Evolutionary conservation across 768 basidiomycete genomes (phyloP).

Genomic region (Rhizopogon vulgaris): DNA sequence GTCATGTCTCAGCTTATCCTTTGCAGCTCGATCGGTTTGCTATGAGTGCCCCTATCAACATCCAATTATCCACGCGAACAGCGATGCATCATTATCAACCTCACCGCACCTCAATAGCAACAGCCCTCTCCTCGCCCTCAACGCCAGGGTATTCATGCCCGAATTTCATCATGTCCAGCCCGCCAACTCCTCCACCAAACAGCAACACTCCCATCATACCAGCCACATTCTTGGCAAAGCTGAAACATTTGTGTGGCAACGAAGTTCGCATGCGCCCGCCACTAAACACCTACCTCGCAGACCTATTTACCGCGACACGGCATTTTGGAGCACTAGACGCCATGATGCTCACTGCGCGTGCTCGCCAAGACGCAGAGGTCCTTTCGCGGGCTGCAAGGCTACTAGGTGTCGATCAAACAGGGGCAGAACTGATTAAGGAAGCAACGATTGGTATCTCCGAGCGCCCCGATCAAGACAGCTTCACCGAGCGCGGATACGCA

Average conservation of each 20-base stretch:
- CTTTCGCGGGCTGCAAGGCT: slow-evolving; percentile 64
- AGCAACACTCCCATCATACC: slow-evolving; percentile 24
- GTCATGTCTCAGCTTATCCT: slow-evolving; percentile 6
- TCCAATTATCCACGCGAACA: slow-evolving; percentile 35
- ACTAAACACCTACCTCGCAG: slow-evolving; percentile 60
- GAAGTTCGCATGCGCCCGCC: slow-evolving; percentile 42
- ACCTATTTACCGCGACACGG: slow-evolving; percentile 68
- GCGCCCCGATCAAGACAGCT: slow-evolving; percentile 13
- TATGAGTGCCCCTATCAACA: slow-evolving; percentile 59
- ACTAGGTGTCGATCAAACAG: slow-evolving; percentile 54
- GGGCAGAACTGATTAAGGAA: slow-evolving; percentile 48
- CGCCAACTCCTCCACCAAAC: slow-evolving; percentile 15
- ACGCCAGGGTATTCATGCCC: slow-evolving; percentile 23
- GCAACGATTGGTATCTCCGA: slow-evolving; percentile 12
- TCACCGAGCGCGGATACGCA: slow-evolving; percentile 11
- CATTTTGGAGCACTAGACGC: slow-evolving; percentile 68
- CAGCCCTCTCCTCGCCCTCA: slow-evolving; percentile 22
- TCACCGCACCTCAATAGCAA: slow-evolving; percentile 19
- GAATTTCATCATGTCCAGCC: slow-evolving; percentile 14
- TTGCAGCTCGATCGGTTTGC: slow-evolving; percentile 70
- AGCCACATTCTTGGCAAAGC: slow-evolving; percentile 20
- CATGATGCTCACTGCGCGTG: slow-evolving; percentile 55
- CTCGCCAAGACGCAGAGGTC: slow-evolving; percentile 59
- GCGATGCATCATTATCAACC: slow-evolving; percentile 28
- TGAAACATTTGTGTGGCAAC: slow-evolving; percentile 21